Conservation (phyloP, 805 yeast genomes). For the Candida dendrica region DNA sequence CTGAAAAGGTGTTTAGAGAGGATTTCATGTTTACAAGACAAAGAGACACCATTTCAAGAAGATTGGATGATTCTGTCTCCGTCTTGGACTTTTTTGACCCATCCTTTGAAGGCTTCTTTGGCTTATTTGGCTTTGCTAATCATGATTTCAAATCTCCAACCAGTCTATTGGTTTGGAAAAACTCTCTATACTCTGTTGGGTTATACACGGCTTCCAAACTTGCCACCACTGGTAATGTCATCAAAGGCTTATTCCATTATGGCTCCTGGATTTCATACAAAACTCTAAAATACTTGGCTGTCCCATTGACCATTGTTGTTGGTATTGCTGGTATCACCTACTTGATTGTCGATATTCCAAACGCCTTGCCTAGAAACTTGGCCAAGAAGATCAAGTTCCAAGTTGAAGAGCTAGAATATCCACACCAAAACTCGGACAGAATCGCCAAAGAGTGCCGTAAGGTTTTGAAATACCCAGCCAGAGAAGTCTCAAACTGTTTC, state of each 20-base stretch:
- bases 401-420: slow-evolving; percentile 64
- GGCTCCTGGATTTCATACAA: slow-evolving; percentile 29
- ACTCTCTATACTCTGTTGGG: slow-evolving; percentile 22
- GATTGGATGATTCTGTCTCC: slow-evolving; percentile 53
- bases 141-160: slow-evolving; percentile 16
- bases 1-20: slow-evolving; percentile 58
- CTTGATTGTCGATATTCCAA: slow-evolving; percentile 73
- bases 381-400: slow-evolving; percentile 63
- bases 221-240: slow-evolving; percentile 29
- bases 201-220: slow-evolving; percentile 21
- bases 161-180: slow-evolving; percentile 21
- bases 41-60: slow-evolving; percentile 53
- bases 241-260: slow-evolving; percentile 28
- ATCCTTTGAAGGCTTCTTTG: slow-evolving; percentile 49
- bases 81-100: slow-evolving; percentile 78
- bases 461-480: slow-evolving; percentile 73
- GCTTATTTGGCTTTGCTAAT: slow-evolving; percentile 16
- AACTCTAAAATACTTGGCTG: slow-evolving; percentile 37
- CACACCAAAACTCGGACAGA: slow-evolving; percentile 69
- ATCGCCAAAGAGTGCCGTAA: slow-evolving; percentile 75
- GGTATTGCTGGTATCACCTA: slow-evolving; percentile 52
- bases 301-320: slow-evolving; percentile 46
- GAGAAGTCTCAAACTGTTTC: slow-evolving; percentile 69
- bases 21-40: slow-evolving; percentile 78
- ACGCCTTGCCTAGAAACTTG: slow-evolving; percentile 79